phyloP scores from a whole-genome alignment of 1,139 yeast genomes.

The Kluyveromyces marxianus region DNA sequence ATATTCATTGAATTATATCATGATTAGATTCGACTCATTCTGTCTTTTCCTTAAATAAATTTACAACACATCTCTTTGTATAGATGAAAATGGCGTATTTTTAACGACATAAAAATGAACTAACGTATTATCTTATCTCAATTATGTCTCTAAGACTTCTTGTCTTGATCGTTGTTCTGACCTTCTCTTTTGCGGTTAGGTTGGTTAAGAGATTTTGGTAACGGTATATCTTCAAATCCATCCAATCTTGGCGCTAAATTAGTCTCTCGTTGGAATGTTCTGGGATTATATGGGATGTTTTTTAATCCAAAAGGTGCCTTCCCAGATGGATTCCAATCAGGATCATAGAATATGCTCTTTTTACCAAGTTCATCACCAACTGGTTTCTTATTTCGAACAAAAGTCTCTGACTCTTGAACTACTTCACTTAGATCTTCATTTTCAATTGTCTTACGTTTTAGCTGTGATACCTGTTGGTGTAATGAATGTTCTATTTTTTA shows the following conservation, averaged over 20 bases:
- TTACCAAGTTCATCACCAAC: slow-evolving; percentile 19
- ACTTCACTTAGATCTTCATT: slow-evolving; percentile 12
- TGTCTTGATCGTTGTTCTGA: neutral
- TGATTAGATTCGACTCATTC: no score
- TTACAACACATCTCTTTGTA: no score
- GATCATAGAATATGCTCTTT: slow-evolving; percentile 36
- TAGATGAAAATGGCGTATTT: no score
- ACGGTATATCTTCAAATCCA: slow-evolving; percentile 12
- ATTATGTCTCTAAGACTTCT: no score
- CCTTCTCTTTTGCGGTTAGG: neutral
- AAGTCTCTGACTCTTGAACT: neutral
- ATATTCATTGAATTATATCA: no score
- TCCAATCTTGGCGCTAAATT: slow-evolving; percentile 11
- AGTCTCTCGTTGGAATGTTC: slow-evolving; percentile 16
- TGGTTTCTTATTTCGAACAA: neutral
- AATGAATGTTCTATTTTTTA: slow-evolving; percentile 24
- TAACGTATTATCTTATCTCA: no score
- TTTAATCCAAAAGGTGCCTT: slow-evolving; percentile 26
- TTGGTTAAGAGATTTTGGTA: slow-evolving; percentile 8
- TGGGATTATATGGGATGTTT: slow-evolving; percentile 21
- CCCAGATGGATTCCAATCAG: slow-evolving; percentile 39
- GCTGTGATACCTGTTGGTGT: slow-evolving; percentile 25
- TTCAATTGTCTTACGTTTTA: slow-evolving; percentile 13
- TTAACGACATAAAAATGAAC: no score
- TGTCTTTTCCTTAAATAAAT: no score